Conservation (phyloP, 805 yeast genomes). For the Saturnispora gosingensis region DNA sequence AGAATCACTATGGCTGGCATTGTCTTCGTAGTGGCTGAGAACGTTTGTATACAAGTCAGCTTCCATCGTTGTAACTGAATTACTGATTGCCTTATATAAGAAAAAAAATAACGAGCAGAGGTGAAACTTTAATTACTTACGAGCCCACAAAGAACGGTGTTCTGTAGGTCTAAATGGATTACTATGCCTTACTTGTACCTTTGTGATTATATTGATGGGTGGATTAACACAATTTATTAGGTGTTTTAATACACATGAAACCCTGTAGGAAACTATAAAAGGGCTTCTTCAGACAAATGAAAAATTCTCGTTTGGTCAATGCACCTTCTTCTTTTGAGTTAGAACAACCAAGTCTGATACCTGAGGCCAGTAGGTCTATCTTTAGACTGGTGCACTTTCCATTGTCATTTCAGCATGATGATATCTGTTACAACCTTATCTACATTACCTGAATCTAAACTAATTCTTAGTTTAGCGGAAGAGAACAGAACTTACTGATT, state of each 20-base stretch:
- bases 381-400: neutral
- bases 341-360: neutral
- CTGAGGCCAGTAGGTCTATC: neutral
- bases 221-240: neutral
- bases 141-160: neutral
- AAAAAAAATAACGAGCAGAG: neutral
- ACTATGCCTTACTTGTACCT: neutral
- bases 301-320: neutral
- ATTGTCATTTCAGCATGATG: slow-evolving; percentile 18
- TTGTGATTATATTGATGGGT: neutral
- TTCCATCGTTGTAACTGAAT: neutral
- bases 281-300: neutral
- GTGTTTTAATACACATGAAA: neutral
- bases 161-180: neutral
- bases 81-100: neutral
- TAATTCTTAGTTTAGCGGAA: slow-evolving; percentile 2
- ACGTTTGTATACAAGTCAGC: neutral
- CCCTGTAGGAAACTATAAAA: neutral
- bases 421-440: slow-evolving; percentile 26
- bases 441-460: slow-evolving; percentile 28
- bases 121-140: neutral
- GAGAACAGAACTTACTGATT: slow-evolving; percentile 8
- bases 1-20: neutral
- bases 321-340: neutral
- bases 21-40: slow-evolving; percentile 1